Evolutionary conservation across 306 rosid species (phyloP).

Genomic region (Castanea sativa): DNA sequence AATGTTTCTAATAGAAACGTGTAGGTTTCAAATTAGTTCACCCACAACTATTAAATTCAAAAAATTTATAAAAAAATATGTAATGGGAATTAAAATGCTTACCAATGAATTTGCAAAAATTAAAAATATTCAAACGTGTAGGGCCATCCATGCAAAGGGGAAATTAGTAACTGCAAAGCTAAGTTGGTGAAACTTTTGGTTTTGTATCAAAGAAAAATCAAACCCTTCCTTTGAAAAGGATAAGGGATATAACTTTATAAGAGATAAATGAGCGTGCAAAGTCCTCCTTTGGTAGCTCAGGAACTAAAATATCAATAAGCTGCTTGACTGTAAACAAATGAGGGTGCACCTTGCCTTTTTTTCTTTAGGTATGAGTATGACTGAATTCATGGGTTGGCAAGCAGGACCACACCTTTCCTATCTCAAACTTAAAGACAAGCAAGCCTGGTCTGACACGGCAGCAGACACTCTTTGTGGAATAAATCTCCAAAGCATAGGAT

Average conservation of each 20-base stretch:
- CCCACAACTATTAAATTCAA: too few relatives aligned
- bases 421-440: neutral
- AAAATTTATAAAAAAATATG: too few relatives aligned
- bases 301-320: neutral
- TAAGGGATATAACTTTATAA: neutral
- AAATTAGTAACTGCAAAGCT: neutral
- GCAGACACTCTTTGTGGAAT: neutral
- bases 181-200: neutral
- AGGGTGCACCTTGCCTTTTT: neutral
- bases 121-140: neutral
- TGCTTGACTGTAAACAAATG: too few relatives aligned
- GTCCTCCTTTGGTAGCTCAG: neutral
- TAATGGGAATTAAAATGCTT: too few relatives aligned
- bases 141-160: neutral
- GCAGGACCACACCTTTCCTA: neutral
- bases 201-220: neutral
- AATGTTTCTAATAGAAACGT: too few relatives aligned
- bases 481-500: neutral
- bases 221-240: neutral
- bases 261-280: neutral
- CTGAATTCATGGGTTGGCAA: neutral
- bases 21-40: too few relatives aligned
- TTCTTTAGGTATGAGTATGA: neutral
- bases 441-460: neutral
- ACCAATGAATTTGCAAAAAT: too few relatives aligned